Evolutionary conservation across 2,329 filamentous ascomycete species (phyloP), one percentile per base, ranked within the genome.

Genomic region (Orbilia brochopaga): DNA sequence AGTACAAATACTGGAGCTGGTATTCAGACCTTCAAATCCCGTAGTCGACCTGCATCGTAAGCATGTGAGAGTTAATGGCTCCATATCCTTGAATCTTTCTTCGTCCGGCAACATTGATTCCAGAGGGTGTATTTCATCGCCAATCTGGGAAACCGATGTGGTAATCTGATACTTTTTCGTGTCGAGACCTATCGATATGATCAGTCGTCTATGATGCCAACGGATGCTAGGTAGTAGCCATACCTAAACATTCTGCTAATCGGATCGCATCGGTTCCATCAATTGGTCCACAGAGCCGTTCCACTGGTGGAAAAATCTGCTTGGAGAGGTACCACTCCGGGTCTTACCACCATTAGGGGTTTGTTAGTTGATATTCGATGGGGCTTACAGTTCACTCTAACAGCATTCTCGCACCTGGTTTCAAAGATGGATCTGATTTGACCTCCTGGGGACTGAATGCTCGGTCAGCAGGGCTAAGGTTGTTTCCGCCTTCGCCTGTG

Each of bases 261-360:
- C 92, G 88, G 1, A 91, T 87, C 6, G 93, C 90, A 74, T 96
- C 95, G 1, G 94, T 99, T 69, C 94, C 94, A 13, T 87, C 86
- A 77, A 99, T 97, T 70, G 96, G 96, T 73, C 93, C 94, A 79
- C 94, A 99, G 21, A 99, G 87, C 84, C 94, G 91, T 81, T 99
- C 94, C 24, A 99, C 94, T 0, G 94, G 94, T 10, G 94, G 94
- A 81, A 99, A 91, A 69, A 99, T 97, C 80, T 99, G 94, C 83
- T 99, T 99, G 82, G 91, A 89, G 42, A 99, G 86, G 79, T 99
- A 99, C 86, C 92, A 97, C 78, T 99, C 94, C n/a, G 97, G 86
- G 78, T 99, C 94, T 74, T 19, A 2, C 8, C 17, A 1, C n/a
- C 37, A 8, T 21, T 30, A 58, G 2, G 2, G 0, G 23, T 46